Evolutionary conservation across 257 asterid genomes (phyloP), one percentile per base, ranked within the genome.

Genomic region (Solanum piurae): DNA sequence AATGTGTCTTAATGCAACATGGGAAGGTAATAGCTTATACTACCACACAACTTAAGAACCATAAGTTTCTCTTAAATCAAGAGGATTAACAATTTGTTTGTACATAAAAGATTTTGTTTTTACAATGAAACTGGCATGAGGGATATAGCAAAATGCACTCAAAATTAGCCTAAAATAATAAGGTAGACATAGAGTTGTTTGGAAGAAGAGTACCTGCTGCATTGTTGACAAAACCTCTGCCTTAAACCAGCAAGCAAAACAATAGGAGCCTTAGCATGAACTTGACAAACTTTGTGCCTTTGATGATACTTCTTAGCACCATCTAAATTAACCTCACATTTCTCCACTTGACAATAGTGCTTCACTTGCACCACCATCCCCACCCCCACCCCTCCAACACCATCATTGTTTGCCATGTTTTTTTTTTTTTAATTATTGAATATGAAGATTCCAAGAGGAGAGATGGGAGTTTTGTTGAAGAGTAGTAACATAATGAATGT

Each of bases 211-310:
- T 77, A 93, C 95, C 95, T 94, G 94, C 97, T 94, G 87, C 95
- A 94, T 91, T 94, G 95, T 88, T 94, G 97, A 73, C 97, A 94
- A 89, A 94, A 94, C 88, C 97, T 88, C 72, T 93, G 97, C 72
- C 88, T 86, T 1, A 86, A 23, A 31, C 95, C 97, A 12, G 87
- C 93, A 79, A 92, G 85, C 7, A 91, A n/a, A 36, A 89, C 95
- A 25, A 88, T 91, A 12, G 92, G 88, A 34, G 93, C 95, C 84
- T 94, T 94, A 16, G 95, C 91, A 85, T 94, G 97, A n/a, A 87
- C 40, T 84, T 91, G 94, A 86, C 97, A 94, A 18, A 94, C 95
- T 88, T 91, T 93, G 86, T 94, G 97, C 88, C 93, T 91, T 86
- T 86, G 89, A 89, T 94, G 88, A 42, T 94, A 93, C 89, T 87